Evolutionary conservation across 2,329 filamentous ascomycete genomes (phyloP).

Genomic region (Penicillium griseofulvum): DNA sequence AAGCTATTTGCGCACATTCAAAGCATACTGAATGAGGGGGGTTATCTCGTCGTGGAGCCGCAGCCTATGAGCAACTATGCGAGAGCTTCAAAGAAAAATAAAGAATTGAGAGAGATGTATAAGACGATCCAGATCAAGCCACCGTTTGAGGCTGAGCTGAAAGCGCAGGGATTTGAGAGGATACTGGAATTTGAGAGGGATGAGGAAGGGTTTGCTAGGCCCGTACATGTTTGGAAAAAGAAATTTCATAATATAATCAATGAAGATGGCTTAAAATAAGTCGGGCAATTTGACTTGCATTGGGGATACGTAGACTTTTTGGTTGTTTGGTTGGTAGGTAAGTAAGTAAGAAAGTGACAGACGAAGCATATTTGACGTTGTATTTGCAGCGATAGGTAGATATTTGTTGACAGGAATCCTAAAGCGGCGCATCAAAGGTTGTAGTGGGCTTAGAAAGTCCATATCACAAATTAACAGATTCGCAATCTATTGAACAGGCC

Average conservation of each 20-base stretch:
- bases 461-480: too few species aligned
- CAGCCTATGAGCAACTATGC: conserved; percentile 29
- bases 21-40: conserved; percentile 23
- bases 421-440: too few species aligned
- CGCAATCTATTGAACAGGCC: too few species aligned
- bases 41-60: conserved; percentile 26
- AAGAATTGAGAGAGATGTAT: conserved; percentile 27
- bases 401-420: too few species aligned
- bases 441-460: too few species aligned
- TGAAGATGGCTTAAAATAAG: not conserved
- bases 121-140: conserved; percentile 23
- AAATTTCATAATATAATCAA: conserved; percentile 1
- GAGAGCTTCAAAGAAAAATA: conserved; percentile 25
- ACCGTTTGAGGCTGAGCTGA: conserved; percentile 25
- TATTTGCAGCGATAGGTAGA: too few species aligned
- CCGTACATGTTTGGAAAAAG: conserved; percentile 26
- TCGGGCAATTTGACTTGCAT: not conserved
- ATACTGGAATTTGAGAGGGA: conserved; percentile 23
- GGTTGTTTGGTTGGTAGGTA: not conserved
- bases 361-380: too few species aligned
- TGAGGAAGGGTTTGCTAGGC: conserved; percentile 25
- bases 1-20: conserved; percentile 23
- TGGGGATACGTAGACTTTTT: not conserved
- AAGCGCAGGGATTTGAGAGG: conserved; percentile 23
- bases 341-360: not conserved